phyloP scores from a whole-genome alignment of 2,329 filamentous ascomycete genomes.

The Fusarium torulosum region DNA sequence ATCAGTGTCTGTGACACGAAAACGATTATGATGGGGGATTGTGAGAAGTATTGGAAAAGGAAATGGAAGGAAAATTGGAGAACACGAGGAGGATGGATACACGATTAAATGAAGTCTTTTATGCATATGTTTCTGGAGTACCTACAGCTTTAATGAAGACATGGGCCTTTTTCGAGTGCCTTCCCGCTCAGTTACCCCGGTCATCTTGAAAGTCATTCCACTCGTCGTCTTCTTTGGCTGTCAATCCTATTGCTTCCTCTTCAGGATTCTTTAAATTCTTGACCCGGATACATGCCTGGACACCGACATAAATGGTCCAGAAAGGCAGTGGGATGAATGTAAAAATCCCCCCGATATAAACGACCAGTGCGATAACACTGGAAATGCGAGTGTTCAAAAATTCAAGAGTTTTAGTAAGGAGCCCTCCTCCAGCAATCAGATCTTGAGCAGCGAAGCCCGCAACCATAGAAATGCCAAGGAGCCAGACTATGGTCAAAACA shows the following conservation, averaged over 20 bases:
- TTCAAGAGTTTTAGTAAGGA: slow-evolving; percentile 8
- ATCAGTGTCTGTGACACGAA: slow-evolving; percentile 31
- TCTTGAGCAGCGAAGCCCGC: slow-evolving; percentile 12
- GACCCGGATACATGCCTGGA: slow-evolving; percentile 31
- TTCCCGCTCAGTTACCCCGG: slow-evolving; percentile 9
- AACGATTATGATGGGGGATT: slow-evolving; percentile 2
- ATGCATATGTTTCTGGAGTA: slow-evolving; percentile 17
- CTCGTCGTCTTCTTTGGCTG: slow-evolving; percentile 20
- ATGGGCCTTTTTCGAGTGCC: neutral
- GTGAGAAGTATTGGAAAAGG: neutral
- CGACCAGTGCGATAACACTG: slow-evolving; percentile 1
- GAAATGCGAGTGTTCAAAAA: neutral
- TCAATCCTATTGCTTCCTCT: slow-evolving; percentile 21
- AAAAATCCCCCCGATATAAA: slow-evolving; percentile 9
- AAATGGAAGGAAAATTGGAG: neutral
- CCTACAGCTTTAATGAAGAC: slow-evolving; percentile 20
- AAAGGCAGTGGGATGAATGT: slow-evolving; percentile 14
- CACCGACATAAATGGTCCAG: slow-evolving; percentile 36
- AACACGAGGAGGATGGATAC: slow-evolving; percentile 10
- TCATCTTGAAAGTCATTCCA: slow-evolving; percentile 28
- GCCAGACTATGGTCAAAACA: slow-evolving; percentile 33
- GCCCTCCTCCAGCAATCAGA: slow-evolving; percentile 2
- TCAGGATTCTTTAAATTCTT: slow-evolving; percentile 17
- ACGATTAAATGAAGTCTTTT: slow-evolving; percentile 20
- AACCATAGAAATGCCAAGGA: slow-evolving; percentile 16